Base-by-base conservation (phyloP, 768 basidiomycete species). In the Agaricus sinodeliciosus region DNA sequence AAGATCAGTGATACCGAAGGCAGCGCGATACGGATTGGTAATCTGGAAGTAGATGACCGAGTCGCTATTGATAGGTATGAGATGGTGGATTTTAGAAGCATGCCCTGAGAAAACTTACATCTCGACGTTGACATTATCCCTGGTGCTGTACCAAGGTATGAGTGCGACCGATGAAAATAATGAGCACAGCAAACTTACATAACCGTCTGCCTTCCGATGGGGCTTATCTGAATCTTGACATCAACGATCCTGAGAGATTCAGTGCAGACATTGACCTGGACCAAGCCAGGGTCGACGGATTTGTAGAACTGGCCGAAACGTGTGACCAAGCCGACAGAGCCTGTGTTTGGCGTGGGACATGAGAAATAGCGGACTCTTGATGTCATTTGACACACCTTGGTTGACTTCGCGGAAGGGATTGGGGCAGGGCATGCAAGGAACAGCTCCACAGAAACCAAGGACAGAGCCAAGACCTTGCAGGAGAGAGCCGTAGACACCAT, bases 231-330 rank as follows among this genome's bases (percentile, higher is more conserved):
- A 58, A 98, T 95, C 69, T 94, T 95, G 69, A 97, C 94, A 64
- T 96, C 90, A 58, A 97, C 91, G 44, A 87, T 67, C 54, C 84
- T 82, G 41, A 98, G 77, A 1, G 79, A 78, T 67, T 98, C 95
- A 13, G 92, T 90, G 78, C 94, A 95, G 56, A 95, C 89, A 65
- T 97, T 96, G 67, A 96, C 85, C 60, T 92, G 82, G 48, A 87
- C 88, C 31, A 96, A 78, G 53, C 94, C 94, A 0, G 91, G 94
- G 64, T 95, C 92, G 60, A 94, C 92, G 7, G 90, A 85, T 70
- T 89, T 92, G 82, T 95, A 95, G 78, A 97, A 95, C 64, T 95
- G 82, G 45, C 94, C 94, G 62, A 97, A 97, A 54, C 93, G 85
- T 34, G 89, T 85, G 63, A 98, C 84, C 54, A 98, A 77, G 51